phyloP scores from a whole-genome alignment of 1,139 yeast genomes.

The Kodamaea fungicola region DNA sequence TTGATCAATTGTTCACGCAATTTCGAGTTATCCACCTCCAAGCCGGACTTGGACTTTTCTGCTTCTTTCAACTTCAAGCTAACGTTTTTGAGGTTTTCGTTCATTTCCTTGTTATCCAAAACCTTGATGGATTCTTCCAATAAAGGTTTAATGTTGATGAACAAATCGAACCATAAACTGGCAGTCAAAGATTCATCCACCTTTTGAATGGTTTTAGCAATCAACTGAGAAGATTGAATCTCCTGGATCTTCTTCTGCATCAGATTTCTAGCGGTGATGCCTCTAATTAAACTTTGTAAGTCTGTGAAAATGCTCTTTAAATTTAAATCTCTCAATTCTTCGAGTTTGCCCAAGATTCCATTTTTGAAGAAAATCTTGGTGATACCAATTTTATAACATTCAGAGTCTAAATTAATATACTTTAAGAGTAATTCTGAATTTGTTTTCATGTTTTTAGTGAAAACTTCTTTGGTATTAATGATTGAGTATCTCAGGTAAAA shows the following conservation, averaged over 20 bases:
- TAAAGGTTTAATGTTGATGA: conserved; percentile 71
- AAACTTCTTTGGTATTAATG: conserved; percentile 44
- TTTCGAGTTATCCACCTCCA: conserved; percentile 19
- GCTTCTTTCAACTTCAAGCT: conserved; percentile 38
- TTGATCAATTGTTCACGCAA: conserved; percentile 43
- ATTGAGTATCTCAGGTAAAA: conserved; percentile 74
- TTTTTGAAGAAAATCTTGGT: conserved; percentile 92
- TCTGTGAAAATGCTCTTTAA: conserved; percentile 54
- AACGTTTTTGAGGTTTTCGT: conserved; percentile 42
- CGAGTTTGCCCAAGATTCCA: conserved; percentile 87
- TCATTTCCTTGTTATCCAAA: conserved; percentile 52
- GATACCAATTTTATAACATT: conserved; percentile 71
- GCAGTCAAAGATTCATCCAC: conserved; percentile 47
- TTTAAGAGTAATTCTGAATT: conserved; percentile 68
- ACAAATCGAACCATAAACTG: conserved; percentile 81
- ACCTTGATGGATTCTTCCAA: conserved; percentile 64
- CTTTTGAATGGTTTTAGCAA: conserved; percentile 59
- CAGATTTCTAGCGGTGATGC: conserved; percentile 54
- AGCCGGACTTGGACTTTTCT: conserved; percentile 18
- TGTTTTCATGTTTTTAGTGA: conserved; percentile 53
- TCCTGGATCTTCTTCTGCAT: conserved; percentile 51
- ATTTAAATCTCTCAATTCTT: conserved; percentile 68
- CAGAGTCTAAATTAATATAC: conserved; percentile 57
- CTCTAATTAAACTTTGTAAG: conserved; percentile 70
- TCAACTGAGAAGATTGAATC: conserved; percentile 67